Conservation (phyloP, 768 basidiomycete genomes). For the Amanita rimosa region DNA sequence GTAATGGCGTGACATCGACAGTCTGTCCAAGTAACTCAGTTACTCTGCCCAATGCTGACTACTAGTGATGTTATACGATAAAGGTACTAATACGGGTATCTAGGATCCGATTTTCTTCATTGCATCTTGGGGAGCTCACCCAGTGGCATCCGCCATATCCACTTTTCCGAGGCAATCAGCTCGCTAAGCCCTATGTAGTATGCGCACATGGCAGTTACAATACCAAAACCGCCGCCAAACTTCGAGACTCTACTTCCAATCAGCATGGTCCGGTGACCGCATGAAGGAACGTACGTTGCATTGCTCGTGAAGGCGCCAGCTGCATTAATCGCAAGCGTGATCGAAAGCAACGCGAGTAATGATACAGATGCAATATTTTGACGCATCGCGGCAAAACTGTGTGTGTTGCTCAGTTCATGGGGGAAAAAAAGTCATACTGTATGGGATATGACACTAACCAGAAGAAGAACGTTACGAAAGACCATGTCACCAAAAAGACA, state of each 20-base stretch:
- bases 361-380: conserved; percentile 24
- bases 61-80: too few relatives aligned
- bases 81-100: not conserved
- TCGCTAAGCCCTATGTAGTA: conserved; percentile 37
- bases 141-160: conserved; percentile 26
- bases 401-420: not conserved
- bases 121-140: conserved; percentile 14
- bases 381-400: conserved; percentile 14
- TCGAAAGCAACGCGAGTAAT: conserved; percentile 23
- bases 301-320: conserved; percentile 23
- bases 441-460: conserved; percentile 21
- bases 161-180: conserved; percentile 28
- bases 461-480: conserved; percentile 42
- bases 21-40: too few relatives aligned
- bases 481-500: conserved; percentile 51
- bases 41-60: too few relatives aligned
- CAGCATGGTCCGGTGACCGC: not conserved
- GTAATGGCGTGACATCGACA: not conserved
- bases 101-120: not conserved
- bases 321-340: conserved; percentile 31
- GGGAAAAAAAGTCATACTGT: too few relatives aligned
- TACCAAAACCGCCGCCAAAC: conserved; percentile 33
- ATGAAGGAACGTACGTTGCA: conserved; percentile 16
- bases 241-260: conserved; percentile 19
- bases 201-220: conserved; percentile 34